These are phyloP conservation scores for Globisporangium middletonii DNA, from an alignment of 352 stramenopile species.

Conservation along the genomic window DNA sequence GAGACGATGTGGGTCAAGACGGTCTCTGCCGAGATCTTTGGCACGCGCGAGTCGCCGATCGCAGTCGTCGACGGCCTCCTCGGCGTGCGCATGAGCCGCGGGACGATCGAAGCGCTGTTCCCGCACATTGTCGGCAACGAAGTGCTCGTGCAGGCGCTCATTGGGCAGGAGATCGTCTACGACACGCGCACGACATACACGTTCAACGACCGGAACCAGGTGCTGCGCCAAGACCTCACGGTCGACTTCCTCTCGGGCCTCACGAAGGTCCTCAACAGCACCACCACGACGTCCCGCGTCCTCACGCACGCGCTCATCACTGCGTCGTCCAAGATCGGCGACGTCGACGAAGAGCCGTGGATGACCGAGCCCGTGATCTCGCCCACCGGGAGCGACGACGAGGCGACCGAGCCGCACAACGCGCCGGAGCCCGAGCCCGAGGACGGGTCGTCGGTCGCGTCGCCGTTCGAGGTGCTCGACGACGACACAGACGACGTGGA, in stretches of 20 bases:
- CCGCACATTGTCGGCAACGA: slow-evolving; percentile 54
- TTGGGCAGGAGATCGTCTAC: slow-evolving; percentile 48
- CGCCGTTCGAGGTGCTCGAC: slow-evolving; percentile 12
- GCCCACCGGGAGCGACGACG: neutral
- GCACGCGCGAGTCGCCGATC: slow-evolving; percentile 38
- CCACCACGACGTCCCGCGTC: slow-evolving; percentile 21
- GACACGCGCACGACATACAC: slow-evolving; percentile 46
- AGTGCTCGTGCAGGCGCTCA: slow-evolving; percentile 42
- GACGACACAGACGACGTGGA: slow-evolving; percentile 3
- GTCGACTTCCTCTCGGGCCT: slow-evolving; percentile 56
- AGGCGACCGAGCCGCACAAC: neutral
- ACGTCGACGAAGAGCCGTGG: slow-evolving; percentile 1
- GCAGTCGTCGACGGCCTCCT: slow-evolving; percentile 39
- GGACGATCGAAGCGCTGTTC: slow-evolving; percentile 62
- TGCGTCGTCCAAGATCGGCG: slow-evolving; percentile 16
- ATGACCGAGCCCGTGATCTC: neutral
- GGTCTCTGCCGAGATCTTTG: slow-evolving; percentile 31
- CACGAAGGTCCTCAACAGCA: slow-evolving; percentile 24
- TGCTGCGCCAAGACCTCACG: slow-evolving; percentile 43
- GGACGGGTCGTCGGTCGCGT: slow-evolving; percentile 1
- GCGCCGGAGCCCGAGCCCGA: slow-evolving; percentile 5
- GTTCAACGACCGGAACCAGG: slow-evolving; percentile 43
- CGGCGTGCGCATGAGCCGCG: slow-evolving; percentile 38
- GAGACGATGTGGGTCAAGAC: slow-evolving; percentile 28
- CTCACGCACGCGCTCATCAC: slow-evolving; percentile 31